phyloP scores from a whole-genome alignment of 75 land plant species.

The Ceratopteris richardii region DNA sequence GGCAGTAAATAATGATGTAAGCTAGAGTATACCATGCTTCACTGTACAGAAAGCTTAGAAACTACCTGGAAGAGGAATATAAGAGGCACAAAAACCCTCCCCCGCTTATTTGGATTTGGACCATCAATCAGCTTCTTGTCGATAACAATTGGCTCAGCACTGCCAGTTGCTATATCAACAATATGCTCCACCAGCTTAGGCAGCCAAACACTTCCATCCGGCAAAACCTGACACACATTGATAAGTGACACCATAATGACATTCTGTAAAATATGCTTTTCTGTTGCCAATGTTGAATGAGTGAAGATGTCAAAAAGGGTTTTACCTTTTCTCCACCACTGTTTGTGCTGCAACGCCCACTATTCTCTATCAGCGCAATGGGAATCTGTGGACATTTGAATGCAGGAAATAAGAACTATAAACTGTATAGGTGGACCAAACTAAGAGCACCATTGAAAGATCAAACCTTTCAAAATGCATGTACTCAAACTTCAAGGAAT shows the following conservation, averaged over 20 bases:
- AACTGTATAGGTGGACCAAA: no score
- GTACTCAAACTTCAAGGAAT: no score
- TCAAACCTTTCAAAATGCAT: no score
- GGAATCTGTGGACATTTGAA: conserved; percentile 35
- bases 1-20: neutral
- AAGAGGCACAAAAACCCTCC: conserved; percentile 60
- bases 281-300: no score
- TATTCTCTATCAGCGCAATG: conserved; percentile 87
- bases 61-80: conserved; percentile 55
- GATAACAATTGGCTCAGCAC: conserved; percentile 45
- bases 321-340: conserved; percentile 83
- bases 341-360: conserved; percentile 91
- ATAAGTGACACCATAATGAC: neutral
- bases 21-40: neutral
- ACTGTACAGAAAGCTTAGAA: neutral
- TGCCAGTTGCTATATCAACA: conserved; percentile 61
- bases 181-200: conserved; percentile 61
- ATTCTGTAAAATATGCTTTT: neutral
- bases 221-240: conserved; percentile 52
- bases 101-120: conserved; percentile 65
- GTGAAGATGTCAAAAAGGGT: no score
- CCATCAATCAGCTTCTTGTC: conserved; percentile 85
- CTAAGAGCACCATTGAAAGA: no score
- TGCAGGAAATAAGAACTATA: neutral
- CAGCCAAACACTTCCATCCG: conserved; percentile 79